Base-by-base conservation (phyloP, 2,329 filamentous ascomycete genomes). In the Capronia epimyces region DNA sequence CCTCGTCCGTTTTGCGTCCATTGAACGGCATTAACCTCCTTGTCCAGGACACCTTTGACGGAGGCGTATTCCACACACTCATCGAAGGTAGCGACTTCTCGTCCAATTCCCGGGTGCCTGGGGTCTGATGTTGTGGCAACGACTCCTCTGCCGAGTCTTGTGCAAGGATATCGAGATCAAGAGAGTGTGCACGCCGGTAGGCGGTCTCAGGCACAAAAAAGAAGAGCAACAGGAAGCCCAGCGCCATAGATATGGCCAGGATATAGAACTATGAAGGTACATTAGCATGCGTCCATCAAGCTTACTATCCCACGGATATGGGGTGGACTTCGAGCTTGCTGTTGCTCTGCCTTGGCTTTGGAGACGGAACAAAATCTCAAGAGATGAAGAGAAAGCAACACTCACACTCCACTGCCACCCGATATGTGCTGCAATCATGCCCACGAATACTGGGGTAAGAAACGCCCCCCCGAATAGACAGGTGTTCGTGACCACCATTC, bases 131-230 rank as follows among this genome's bases (percentile, higher is more conserved):
- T 18, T 50, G 22, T 8, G 44, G 29, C 21, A 52, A 22, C 12
- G 50, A 47, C 7, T 52, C 46, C 3, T 49, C 42, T 25, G 51
- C 49, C 13, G 59, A 55, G n/a, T 52, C 46, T 20, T 53, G 48
- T n/a, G 55, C 29, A n/a, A 56, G 46, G 16, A 59, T 45, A 45
- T 62, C 87, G 1, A 81, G 86, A 61, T 93, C 87, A 43, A 91
- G 75, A 29, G 73, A 68, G 2, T 75, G 69, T 6, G 86, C 79
- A 22, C 90, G 79, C 29, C 76, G 75, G 65, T 82, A 96, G 1
- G 89, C 82, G 0, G 87, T 95, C 69, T 96, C 91, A 0, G 91
- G 91, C 43, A 87, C 87, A 58, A 90, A 81, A 58, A 95, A 78
- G 53, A 93, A 72, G 16, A 95, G 72, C 9, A 85, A 70, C 0